Base-by-base conservation (phyloP, 2,329 filamentous ascomycete species). In the Colletotrichum graminicola region DNA sequence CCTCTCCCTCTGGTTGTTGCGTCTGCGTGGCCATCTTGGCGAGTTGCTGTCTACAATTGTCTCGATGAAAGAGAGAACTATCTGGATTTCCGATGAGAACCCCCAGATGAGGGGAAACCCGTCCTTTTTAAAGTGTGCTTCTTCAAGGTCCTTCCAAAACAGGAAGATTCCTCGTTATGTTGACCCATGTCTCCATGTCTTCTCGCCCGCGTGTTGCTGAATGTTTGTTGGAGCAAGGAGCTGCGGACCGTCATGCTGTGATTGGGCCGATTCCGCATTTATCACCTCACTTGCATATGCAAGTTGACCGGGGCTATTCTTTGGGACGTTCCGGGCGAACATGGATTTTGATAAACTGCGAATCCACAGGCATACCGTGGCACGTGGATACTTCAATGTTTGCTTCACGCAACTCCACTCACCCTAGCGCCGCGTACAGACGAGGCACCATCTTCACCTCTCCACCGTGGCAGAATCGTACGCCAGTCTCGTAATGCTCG, bases 251-350 rank as follows among this genome's bases (percentile, higher is more conserved):
- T 3, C 49, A 51, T 23, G 7, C 7, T 18, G n/a, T 26, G 49
- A 51, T 51, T 29, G 49, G 47, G 14, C 26, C 3, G 14, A 4
- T 3, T 3, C 23, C 23, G 26, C 12, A 29, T 18, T 18, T 18
- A 51, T 51, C 49, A 51, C 49, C 49, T 29, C 49, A 23, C 49
- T 23, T 29, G 49, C 49, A 29, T 51, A 51, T 51, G 49, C 23
- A 51, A 4, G 49, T 51, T 4, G 49, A 29, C 49, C 49, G 49
- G 49, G 14, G 14, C 47, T 12, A 18, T 51, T 29, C 0, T 29
- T 51, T 51, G 47, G 47, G 23, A 16, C 23, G 49, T 29, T 4
- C 23, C 49, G 49, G 49, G 16, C 14, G 23, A 10, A 51, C 14
- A 29, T 51, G 23, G 49, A 7, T 51, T 51, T 29, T 2, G 49